phyloP scores from a whole-genome alignment of 164 flowering plant genomes.

The Aristolochia fimbriata region DNA sequence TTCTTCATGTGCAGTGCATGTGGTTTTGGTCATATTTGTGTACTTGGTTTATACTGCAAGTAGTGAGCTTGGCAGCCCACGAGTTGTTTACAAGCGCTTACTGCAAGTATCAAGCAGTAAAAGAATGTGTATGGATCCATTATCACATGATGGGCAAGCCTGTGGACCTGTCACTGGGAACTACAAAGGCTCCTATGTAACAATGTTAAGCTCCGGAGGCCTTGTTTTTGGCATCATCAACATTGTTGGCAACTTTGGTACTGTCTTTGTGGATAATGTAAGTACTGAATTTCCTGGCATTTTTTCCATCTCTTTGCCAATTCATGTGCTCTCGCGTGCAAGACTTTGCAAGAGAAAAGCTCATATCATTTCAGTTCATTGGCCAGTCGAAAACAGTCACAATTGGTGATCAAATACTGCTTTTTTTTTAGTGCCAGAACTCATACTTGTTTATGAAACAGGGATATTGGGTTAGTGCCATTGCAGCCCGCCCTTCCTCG shows the following conservation, averaged over 20 bases:
- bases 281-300: slow-evolving; percentile 11
- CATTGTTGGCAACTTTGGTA: slow-evolving; percentile 92
- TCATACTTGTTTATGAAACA: slow-evolving; percentile 9
- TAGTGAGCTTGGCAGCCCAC: slow-evolving; percentile 86
- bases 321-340: too few species aligned
- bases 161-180: slow-evolving; percentile 87
- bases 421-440: too few species aligned
- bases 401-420: too few species aligned
- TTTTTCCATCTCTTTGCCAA: not conserved
- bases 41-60: slow-evolving; percentile 79
- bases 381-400: too few species aligned
- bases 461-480: slow-evolving; percentile 98
- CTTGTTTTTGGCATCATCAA: slow-evolving; percentile 85
- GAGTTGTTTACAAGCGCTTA: slow-evolving; percentile 47
- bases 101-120: slow-evolving; percentile 58
- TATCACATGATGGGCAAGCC: slow-evolving; percentile 68
- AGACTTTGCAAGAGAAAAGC: too few species aligned
- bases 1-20: slow-evolving; percentile 57
- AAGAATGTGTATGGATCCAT: slow-evolving; percentile 62
- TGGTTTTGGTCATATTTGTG: slow-evolving; percentile 79
- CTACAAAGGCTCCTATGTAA: slow-evolving; percentile 68
- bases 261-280: slow-evolving; percentile 95
- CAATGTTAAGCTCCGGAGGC: slow-evolving; percentile 94
- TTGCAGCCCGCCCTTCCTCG: slow-evolving; percentile 91
- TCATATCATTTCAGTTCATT: too few species aligned